A percentile compares a stretch with the other conserved stretches of the same genome.
Conservation (phyloP, 345 rosid genomes). For the Laguncularia racemosa region DNA sequence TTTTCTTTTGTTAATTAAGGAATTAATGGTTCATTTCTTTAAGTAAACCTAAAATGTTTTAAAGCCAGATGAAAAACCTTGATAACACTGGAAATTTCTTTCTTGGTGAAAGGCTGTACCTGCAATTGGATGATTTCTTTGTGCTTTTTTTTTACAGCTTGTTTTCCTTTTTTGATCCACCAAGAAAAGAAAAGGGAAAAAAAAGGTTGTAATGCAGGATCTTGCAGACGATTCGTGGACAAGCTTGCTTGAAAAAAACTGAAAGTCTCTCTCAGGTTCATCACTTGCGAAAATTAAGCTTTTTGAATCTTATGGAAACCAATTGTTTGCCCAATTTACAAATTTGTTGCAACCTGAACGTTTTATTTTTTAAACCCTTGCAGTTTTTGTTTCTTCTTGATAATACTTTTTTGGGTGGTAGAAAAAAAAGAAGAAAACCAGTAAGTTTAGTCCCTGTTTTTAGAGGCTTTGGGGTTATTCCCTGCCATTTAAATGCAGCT, state of each 20-base stretch:
- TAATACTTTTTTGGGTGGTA: slow-evolving; percentile 64
- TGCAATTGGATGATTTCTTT: slow-evolving; percentile 1
- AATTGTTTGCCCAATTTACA: background rate
- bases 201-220: slow-evolving; percentile 67
- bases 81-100: background rate
- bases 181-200: slow-evolving; percentile 97
- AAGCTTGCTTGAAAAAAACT: slow-evolving; percentile 57
- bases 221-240: slow-evolving; percentile 56
- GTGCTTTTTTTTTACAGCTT: slow-evolving; percentile 29
- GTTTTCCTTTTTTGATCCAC: slow-evolving; percentile 91
- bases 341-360: background rate
- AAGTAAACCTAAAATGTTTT: background rate
- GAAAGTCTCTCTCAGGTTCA: slow-evolving; percentile 60
- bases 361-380: too few species aligned
- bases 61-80: background rate
- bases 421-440: slow-evolving; percentile 92
- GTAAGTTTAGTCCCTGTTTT: slow-evolving; percentile 43
- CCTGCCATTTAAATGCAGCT: too few species aligned
- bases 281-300: background rate
- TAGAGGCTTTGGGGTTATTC: background rate
- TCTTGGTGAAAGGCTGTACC: background rate
- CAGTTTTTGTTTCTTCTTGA: slow-evolving; percentile 82
- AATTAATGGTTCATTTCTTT: background rate
- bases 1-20: too few species aligned
- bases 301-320: too few species aligned